Evolutionary conservation across 345 rosid genomes (phyloP).

Genomic region (Eucalyptus paniculata): DNA sequence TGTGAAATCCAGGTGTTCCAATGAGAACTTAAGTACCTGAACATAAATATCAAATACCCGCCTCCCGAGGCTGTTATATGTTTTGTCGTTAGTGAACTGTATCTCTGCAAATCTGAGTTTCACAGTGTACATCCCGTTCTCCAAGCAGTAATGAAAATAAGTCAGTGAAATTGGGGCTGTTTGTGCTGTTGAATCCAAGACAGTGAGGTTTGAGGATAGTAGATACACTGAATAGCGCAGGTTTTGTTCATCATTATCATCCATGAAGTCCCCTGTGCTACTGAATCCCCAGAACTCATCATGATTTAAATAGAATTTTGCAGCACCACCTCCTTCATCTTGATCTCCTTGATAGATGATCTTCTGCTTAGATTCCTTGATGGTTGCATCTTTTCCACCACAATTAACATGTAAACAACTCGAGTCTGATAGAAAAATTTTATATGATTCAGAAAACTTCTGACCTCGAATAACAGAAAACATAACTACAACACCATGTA

Average conservation of each 20-base stretch:
- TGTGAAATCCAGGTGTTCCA: not conserved
- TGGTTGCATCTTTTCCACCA: constrained; percentile 22
- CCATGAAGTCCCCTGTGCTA: constrained; percentile 47
- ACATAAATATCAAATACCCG: constrained; percentile 36
- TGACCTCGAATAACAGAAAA: not conserved
- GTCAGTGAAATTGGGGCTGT: constrained; percentile 30
- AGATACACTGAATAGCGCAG: not conserved
- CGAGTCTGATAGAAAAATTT: not conserved
- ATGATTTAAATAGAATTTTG: constrained; percentile 1
- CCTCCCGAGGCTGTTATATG: constrained; percentile 27
- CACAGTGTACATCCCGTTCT: constrained; percentile 33
- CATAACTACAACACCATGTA: not conserved
- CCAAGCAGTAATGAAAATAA: constrained; percentile 36
- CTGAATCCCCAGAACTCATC: constrained; percentile 37
- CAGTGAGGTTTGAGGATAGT: not conserved
- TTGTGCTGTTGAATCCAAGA: constrained; percentile 33
- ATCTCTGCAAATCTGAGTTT: constrained; percentile 48
- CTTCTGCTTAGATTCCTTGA: not conserved
- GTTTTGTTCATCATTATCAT: not conserved
- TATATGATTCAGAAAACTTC: not conserved
- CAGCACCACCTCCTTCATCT: constrained; percentile 14
- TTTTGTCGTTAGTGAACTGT: constrained; percentile 15
- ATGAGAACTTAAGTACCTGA: constrained; percentile 17
- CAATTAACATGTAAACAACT: constrained; percentile 29
- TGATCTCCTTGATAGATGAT: constrained; percentile 23